Evolutionary conservation across 2,329 filamentous ascomycete species (phyloP).

Genomic region (Ophiostoma australiae): DNA sequence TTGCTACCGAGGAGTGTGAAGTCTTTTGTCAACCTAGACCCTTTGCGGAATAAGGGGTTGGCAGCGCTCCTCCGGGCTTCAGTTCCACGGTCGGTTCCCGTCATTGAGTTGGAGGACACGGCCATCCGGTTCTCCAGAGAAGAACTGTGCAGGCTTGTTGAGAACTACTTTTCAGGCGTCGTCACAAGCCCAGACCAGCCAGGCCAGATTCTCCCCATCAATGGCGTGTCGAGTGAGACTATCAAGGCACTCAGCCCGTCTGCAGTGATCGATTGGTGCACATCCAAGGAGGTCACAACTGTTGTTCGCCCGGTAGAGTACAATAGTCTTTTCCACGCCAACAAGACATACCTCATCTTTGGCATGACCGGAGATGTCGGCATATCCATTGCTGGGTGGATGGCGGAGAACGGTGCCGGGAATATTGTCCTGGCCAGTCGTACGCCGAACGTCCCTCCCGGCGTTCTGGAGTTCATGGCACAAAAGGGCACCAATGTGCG

Average conservation of each 20-base stretch:
- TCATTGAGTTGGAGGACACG: neutral
- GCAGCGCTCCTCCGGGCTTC: neutral
- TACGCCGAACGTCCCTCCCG: neutral
- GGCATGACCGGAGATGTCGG: neutral
- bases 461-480: neutral
- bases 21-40: neutral
- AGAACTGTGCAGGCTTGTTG: neutral
- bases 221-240: neutral
- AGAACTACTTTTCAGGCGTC: neutral
- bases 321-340: neutral
- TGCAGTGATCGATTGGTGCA: neutral
- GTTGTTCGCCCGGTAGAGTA: neutral
- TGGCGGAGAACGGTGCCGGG: neutral
- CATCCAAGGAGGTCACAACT: neutral
- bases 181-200: neutral
- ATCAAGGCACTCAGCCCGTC: neutral
- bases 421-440: neutral
- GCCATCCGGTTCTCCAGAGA: neutral
- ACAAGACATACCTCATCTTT: neutral
- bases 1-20: neutral
- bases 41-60: neutral
- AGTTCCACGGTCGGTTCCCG: neutral
- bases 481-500: neutral
- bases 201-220: neutral
- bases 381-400: neutral